Percentiles rank a stretch among this genome's conserved stretches.
These are phyloP conservation scores for Endoconidiophora polonica DNA, from an alignment of 2,329 filamentous ascomycete species.

Conservation along the genomic window DNA sequence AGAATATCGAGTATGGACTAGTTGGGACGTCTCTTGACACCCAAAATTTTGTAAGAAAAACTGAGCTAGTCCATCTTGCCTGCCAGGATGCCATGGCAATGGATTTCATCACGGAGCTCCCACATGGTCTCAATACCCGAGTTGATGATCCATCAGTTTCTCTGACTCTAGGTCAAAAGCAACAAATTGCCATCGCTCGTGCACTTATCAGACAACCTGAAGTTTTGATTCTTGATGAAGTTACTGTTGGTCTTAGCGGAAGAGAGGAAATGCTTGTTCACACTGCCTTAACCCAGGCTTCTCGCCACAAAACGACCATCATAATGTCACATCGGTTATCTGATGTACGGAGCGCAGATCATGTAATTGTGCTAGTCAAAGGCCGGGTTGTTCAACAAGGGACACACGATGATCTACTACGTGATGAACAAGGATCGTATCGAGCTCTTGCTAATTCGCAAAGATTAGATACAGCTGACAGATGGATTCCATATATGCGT, in stretches of 20 bases:
- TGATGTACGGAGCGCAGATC: slow-evolving; percentile 41
- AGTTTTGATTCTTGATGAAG: slow-evolving; percentile 50
- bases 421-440: slow-evolving; percentile 26
- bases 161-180: slow-evolving; percentile 48
- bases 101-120: slow-evolving; percentile 33
- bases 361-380: slow-evolving; percentile 48
- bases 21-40: slow-evolving; percentile 23
- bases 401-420: slow-evolving; percentile 37
- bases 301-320: slow-evolving; percentile 41
- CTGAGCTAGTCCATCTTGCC: slow-evolving; percentile 26
- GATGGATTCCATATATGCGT: neutral
- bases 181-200: slow-evolving; percentile 43
- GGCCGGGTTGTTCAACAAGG: slow-evolving; percentile 46
- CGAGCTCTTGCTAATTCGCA: slow-evolving; percentile 25
- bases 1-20: slow-evolving; percentile 32
- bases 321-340: slow-evolving; percentile 43
- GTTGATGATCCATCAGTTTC: slow-evolving; percentile 41
- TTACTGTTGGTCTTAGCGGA: slow-evolving; percentile 37
- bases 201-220: slow-evolving; percentile 25
- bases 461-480: slow-evolving; percentile 10
- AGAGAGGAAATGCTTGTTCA: slow-evolving; percentile 33
- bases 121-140: slow-evolving; percentile 18
- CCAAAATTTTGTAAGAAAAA: slow-evolving; percentile 36
- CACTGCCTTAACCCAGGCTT: slow-evolving; percentile 33
- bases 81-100: slow-evolving; percentile 34